Percentiles rank a stretch among this genome's conserved stretches.
Conservation (phyloP, 441 rosid species). For the Cnidoscolus chayamansa region DNA sequence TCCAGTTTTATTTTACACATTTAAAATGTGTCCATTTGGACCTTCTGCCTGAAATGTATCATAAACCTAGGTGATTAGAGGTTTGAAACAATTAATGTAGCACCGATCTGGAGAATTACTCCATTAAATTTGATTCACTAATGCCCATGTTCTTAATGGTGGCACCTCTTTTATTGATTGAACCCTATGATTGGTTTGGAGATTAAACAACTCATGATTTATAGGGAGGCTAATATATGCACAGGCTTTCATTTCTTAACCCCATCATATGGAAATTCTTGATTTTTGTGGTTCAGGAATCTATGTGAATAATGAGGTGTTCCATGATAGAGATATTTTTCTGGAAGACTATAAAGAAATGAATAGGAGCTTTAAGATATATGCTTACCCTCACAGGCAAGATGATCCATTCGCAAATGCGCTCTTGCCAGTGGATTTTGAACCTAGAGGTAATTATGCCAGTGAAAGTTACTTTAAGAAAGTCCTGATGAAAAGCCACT, state of each 20-base stretch:
- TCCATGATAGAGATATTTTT: constrained; percentile 44
- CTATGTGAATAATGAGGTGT: constrained; percentile 36
- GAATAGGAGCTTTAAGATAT: constrained; percentile 63
- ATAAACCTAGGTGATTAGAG: not conserved
- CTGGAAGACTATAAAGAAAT: constrained; percentile 44
- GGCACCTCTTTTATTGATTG: not conserved
- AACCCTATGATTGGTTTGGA: not conserved
- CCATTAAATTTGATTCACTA: not conserved
- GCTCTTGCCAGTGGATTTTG: constrained; percentile 48
- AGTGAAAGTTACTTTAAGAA: constrained; percentile 66
- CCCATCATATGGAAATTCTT: constrained; percentile 28
- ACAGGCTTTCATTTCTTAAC: constrained; percentile 19
- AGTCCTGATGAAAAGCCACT: constrained; percentile 53
- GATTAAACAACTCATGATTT: constrained; percentile 1
- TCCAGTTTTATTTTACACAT: not conserved
- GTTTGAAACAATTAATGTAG: not conserved
- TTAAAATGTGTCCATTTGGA: constrained; percentile 4
- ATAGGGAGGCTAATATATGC: constrained; percentile 7
- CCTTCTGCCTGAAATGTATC: constrained; percentile 1
- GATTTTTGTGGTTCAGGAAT: constrained; percentile 45
- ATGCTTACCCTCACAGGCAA: constrained; percentile 54
- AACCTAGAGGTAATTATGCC: constrained; percentile 58
- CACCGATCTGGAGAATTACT: not conserved
- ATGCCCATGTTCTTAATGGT: not conserved
- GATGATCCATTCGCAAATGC: constrained; percentile 50